A percentile compares a stretch with the other conserved stretches of the same genome.
phyloP scores from a whole-genome alignment of 2,329 filamentous ascomycete genomes.

The Ceratocystiopsis minuta region DNA sequence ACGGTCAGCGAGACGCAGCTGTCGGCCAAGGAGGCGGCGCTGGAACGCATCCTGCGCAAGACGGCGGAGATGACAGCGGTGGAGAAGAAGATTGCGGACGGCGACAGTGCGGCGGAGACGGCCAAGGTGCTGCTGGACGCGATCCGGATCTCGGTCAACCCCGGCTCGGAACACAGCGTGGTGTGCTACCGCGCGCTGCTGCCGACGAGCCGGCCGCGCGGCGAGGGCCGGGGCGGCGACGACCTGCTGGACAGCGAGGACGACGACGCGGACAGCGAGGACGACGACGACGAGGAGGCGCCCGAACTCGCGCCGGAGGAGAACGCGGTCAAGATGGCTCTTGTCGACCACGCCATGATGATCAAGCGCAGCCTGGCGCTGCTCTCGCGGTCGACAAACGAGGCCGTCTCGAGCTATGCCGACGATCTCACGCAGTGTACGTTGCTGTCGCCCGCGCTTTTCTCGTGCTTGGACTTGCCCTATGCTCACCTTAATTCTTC shows the following conservation, averaged over 20 bases:
- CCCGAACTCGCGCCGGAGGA: slow-evolving; percentile 42
- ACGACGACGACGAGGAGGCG: slow-evolving; percentile 21
- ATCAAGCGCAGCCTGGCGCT: slow-evolving; percentile 64
- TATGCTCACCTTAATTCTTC: background rate
- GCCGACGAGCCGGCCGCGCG: slow-evolving; percentile 25
- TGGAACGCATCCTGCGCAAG: slow-evolving; percentile 81
- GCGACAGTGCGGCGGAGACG: slow-evolving; percentile 43
- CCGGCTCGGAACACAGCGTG: slow-evolving; percentile 57
- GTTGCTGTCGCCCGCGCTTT: slow-evolving; percentile 17
- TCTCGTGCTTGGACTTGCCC: background rate
- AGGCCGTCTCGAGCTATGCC: slow-evolving; percentile 34
- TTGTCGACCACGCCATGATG: slow-evolving; percentile 77
- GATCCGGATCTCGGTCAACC: slow-evolving; percentile 58
- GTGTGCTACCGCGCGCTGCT: slow-evolving; percentile 61
- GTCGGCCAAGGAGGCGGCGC: slow-evolving; percentile 63
- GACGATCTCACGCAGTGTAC: slow-evolving; percentile 48
- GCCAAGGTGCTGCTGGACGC: slow-evolving; percentile 56
- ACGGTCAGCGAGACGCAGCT: slow-evolving; percentile 47
- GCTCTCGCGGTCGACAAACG: slow-evolving; percentile 46
- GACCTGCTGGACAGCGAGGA: slow-evolving; percentile 22
- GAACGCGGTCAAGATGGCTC: slow-evolving; percentile 63
- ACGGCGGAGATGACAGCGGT: slow-evolving; percentile 65
- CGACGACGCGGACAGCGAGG: slow-evolving; percentile 25
- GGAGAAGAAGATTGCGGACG: slow-evolving; percentile 55
- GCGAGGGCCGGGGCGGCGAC: slow-evolving; percentile 21